A percentile compares a stretch with the other conserved stretches of the same genome.
Conservation (phyloP, 495 filamentous ascomycete genomes). For the Penicillium pancosmium region DNA sequence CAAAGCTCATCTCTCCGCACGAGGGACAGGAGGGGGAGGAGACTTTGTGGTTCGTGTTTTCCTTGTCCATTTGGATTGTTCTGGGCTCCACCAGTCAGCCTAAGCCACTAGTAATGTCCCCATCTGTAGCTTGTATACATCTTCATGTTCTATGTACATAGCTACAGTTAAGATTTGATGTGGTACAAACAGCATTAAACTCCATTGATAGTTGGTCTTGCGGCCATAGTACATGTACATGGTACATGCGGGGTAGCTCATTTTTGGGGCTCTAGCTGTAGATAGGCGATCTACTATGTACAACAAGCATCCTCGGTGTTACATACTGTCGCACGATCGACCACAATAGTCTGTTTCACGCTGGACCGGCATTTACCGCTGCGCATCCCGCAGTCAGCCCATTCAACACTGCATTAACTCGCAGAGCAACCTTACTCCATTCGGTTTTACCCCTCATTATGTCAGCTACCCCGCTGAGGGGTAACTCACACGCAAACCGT, state of each 20-base stretch:
- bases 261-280: not conserved
- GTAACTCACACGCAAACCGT: slow-evolving; percentile 12
- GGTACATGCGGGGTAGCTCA: slow-evolving; percentile 11
- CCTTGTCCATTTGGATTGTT: not conserved
- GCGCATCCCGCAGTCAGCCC: not conserved
- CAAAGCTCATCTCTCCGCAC: slow-evolving; percentile 23
- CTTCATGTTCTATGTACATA: not conserved
- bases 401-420: not conserved
- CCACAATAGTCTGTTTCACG: not conserved
- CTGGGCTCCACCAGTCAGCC: not conserved
- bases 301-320: not conserved
- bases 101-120: not conserved
- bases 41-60: slow-evolving; percentile 17
- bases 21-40: slow-evolving; percentile 23
- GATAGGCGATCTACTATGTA: not conserved
- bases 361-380: not conserved
- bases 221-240: not conserved
- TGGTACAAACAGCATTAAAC: no score
- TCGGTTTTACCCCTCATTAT: no score
- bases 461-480: slow-evolving; percentile 11
- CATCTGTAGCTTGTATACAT: not conserved
- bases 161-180: no score
- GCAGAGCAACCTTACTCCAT: no score
- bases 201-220: not conserved
- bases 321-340: not conserved